A percentile compares a stretch with the other conserved stretches of the same genome.
These are phyloP conservation scores for Dactylis glomerata DNA, from an alignment of 176 grass and related monocot species.

Conservation along the genomic window DNA sequence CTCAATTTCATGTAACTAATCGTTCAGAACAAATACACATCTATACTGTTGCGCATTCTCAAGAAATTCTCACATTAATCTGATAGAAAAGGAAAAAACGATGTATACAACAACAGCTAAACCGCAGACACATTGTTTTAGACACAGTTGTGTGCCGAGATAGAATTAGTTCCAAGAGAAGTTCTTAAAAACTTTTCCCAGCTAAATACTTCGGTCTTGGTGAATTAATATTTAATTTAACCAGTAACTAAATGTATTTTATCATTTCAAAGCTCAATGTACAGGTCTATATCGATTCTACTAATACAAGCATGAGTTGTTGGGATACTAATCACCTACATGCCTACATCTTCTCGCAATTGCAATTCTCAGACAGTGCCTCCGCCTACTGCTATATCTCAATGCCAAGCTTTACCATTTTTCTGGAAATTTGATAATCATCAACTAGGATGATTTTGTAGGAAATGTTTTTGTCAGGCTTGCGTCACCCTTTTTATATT, in stretches of 20 bases:
- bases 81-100: neutral
- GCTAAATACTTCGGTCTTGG: neutral
- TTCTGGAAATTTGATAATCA: neutral
- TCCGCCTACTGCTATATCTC: neutral
- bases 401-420: neutral
- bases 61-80: neutral
- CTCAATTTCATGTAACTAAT: neutral
- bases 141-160: neutral
- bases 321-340: neutral
- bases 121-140: neutral
- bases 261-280: neutral
- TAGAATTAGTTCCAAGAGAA: neutral
- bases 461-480: neutral
- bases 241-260: neutral
- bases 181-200: neutral
- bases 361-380: neutral
- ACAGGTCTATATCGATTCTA: neutral
- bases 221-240: neutral
- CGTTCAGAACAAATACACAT: neutral
- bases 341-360: neutral
- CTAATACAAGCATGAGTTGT: neutral
- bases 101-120: neutral
- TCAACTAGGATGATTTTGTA: neutral
- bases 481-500: neutral
- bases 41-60: neutral